phyloP scores from a whole-genome alignment of 305 asterid genomes.

The Plantago coronopus region DNA sequence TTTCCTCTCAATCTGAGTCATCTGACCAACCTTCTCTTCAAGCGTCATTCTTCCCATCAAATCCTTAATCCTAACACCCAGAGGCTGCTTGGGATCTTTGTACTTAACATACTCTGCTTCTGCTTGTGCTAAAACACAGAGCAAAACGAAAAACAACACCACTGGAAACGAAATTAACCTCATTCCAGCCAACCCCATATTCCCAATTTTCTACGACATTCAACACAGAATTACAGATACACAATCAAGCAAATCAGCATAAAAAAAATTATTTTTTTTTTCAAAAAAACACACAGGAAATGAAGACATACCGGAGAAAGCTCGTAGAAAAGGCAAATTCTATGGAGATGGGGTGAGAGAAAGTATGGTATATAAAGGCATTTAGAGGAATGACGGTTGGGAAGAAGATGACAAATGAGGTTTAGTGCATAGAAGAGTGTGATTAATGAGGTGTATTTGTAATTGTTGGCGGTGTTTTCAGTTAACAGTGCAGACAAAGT shows the following conservation, averaged over 20 bases:
- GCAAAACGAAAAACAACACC: background rate
- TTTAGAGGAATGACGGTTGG: background rate
- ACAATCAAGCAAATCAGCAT: background rate
- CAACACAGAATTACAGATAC: background rate
- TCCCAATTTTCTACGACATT: background rate
- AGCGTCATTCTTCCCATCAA: conserved; percentile 8
- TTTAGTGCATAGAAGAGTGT: background rate
- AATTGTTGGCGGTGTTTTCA: background rate
- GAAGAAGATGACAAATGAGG: background rate
- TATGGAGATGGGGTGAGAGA: background rate
- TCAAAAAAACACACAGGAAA: too few relatives aligned
- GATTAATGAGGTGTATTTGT: background rate
- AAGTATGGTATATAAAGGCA: too few relatives aligned
- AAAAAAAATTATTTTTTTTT: too few relatives aligned
- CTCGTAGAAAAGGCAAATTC: too few relatives aligned
- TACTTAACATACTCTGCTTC: conserved; percentile 7
- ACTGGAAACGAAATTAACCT: background rate
- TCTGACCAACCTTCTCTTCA: conserved; percentile 11
- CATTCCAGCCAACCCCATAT: conserved; percentile 7
- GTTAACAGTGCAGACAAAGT: background rate
- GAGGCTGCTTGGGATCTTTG: background rate
- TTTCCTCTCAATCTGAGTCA: conserved; percentile 15
- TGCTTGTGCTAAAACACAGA: background rate
- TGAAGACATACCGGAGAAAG: background rate
- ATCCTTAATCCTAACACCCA: conserved; percentile 5